These are phyloP conservation scores for Plicaturopsis crispa DNA, from an alignment of 768 basidiomycete genomes.

Conservation along the genomic window DNA sequence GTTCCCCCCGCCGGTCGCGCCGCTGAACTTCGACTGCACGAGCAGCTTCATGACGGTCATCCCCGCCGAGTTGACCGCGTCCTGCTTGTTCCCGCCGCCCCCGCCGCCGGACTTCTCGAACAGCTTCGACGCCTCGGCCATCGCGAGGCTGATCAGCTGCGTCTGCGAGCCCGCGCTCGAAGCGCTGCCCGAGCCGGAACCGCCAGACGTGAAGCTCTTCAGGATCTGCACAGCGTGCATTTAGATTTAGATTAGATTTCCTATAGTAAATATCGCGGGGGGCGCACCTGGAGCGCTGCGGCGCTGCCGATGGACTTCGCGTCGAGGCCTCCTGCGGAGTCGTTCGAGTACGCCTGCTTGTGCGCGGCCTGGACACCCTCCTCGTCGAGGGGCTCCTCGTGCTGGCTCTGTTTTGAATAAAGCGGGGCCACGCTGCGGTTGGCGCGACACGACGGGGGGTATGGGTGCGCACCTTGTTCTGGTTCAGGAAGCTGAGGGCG, in stretches of 20 bases:
- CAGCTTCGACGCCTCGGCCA: slow-evolving; percentile 73
- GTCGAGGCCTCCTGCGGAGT: slow-evolving; percentile 24
- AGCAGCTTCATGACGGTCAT: slow-evolving; percentile 82
- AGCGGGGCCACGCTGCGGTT: neutral
- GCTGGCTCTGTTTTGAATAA: slow-evolving; percentile 32
- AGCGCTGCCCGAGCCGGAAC: slow-evolving; percentile 20
- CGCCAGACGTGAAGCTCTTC: slow-evolving; percentile 60
- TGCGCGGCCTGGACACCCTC: slow-evolving; percentile 55
- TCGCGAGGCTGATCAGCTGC: slow-evolving; percentile 77
- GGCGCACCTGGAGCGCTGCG: slow-evolving; percentile 61
- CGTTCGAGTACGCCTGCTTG: slow-evolving; percentile 46
- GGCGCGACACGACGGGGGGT: neutral
- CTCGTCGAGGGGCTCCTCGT: slow-evolving; percentile 60
- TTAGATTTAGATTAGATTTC: too few species aligned
- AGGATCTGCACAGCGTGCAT: slow-evolving; percentile 41
- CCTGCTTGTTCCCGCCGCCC: slow-evolving; percentile 67
- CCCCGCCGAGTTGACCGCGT: slow-evolving; percentile 77
- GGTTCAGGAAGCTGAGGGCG: slow-evolving; percentile 44
- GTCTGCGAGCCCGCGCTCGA: slow-evolving; percentile 46
- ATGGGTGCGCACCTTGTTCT: slow-evolving; percentile 39
- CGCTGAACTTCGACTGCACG: slow-evolving; percentile 58
- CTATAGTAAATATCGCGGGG: too few species aligned
- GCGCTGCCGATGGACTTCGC: slow-evolving; percentile 67
- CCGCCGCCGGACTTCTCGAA: slow-evolving; percentile 66
- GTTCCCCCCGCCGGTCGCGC: slow-evolving; percentile 47